Base-by-base conservation (phyloP, 2,329 filamentous ascomycete genomes). In the Daldinia sp. region DNA sequence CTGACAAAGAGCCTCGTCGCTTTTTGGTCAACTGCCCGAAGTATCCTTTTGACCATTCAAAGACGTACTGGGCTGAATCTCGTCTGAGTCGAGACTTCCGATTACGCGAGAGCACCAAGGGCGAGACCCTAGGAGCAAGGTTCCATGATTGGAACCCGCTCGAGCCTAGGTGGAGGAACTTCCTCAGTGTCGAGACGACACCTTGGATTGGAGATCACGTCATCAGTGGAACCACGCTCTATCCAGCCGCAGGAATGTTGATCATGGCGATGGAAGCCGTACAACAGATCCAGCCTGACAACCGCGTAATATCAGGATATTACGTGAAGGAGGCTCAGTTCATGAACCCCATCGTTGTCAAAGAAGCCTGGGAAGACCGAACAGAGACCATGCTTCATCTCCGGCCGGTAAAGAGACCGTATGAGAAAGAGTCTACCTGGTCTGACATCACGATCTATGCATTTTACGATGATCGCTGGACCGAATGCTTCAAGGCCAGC, bases 201-300 rank as follows among this genome's bases (percentile, higher is more conserved):
- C 81, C 82, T 0, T 87, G 85, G 85, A 69, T 86, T 4, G 74
- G 75, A 0, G 82, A 86, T 62, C 84, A 87, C 59, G 74, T 81
- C 57, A 60, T 78, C 44, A 69, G 71, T 51, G 68, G 68, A 7
- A 72, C 68, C 0, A 71, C 78, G 6, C 61, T 82, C 6, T 81
- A 76, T n/a, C 81, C 81, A 1, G 80, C 76, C 0, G 76, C 80
- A 0, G 81, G 78, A 1, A 79, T 79, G 74, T 48, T 82, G 2
- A 67, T 77, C 20, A 81, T 82, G 80, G 79, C 79, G 2, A 72
- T 81, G 41, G 80, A 83, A 61, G 81, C 80, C 0, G 77, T 74
- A 1, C 73, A 75, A 39, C 74, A 79, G 26, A 70, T 77, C 28
- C 68, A 63, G 12, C 59, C 63, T 6, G 48, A 60, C 0, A 67